phyloP scores from a whole-genome alignment of 306 rosid genomes.

The Prunus salicina region DNA sequence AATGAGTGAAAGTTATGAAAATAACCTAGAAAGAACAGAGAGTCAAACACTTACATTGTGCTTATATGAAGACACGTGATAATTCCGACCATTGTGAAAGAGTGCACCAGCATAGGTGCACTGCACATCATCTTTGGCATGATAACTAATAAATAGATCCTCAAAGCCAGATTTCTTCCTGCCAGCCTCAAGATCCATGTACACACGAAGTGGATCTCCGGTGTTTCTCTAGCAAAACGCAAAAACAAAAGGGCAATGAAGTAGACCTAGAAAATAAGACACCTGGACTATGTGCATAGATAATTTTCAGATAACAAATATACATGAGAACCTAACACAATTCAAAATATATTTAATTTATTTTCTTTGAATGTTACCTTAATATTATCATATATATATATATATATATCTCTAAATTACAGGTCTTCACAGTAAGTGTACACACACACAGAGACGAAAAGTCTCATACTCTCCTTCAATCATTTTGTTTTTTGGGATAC shows the following conservation, averaged over 20 bases:
- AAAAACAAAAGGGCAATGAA: slow-evolving; percentile 16
- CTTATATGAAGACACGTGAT: slow-evolving; percentile 54
- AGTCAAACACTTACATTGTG: slow-evolving; percentile 48
- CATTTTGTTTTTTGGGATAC: too few species aligned
- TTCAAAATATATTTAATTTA: too few species aligned
- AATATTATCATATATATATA: too few species aligned
- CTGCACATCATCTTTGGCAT: slow-evolving; percentile 86
- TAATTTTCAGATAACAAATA: neutral
- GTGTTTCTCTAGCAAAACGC: slow-evolving; percentile 46
- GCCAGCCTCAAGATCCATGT: slow-evolving; percentile 95
- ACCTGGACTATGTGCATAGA: neutral
- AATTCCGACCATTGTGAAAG: slow-evolving; percentile 83
- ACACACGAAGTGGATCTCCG: slow-evolving; percentile 78
- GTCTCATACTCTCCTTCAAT: too few species aligned
- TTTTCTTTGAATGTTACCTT: too few species aligned
- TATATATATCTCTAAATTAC: too few species aligned
- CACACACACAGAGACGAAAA: too few species aligned
- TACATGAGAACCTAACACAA: too few species aligned
- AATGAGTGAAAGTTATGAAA: neutral
- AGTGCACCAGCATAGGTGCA: slow-evolving; percentile 89
- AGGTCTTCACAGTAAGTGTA: too few species aligned
- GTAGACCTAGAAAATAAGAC: slow-evolving; percentile 14
- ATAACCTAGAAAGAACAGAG: neutral
- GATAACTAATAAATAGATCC: slow-evolving; percentile 80
- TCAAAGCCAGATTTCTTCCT: slow-evolving; percentile 72